Percentiles rank a stretch among this genome's conserved stretches.
phyloP scores from a whole-genome alignment of 2,329 filamentous ascomycete genomes.

The Orbilia quercus region DNA sequence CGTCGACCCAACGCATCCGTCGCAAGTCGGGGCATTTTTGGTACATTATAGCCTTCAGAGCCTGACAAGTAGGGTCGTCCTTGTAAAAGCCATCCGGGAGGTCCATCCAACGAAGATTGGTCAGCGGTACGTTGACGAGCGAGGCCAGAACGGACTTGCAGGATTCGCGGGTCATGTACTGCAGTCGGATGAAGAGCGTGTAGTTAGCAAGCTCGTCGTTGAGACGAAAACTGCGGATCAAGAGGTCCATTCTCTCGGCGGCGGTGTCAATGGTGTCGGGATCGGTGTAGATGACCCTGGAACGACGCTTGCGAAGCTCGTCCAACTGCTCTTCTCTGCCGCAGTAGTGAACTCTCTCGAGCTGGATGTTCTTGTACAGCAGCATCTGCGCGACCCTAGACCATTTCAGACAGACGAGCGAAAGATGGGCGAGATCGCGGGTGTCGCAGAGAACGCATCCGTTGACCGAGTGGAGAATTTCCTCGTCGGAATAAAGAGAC shows the following conservation, averaged over 20 bases:
- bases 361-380: constrained; percentile 85
- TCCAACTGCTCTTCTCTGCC: constrained; percentile 83
- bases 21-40: constrained; percentile 83
- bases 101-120: constrained; percentile 88
- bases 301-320: constrained; percentile 79
- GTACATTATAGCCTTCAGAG: constrained; percentile 84
- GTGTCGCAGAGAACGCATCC: constrained; percentile 94
- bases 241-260: constrained; percentile 77
- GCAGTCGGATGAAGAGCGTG: constrained; percentile 84
- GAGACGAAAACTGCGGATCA: constrained; percentile 84
- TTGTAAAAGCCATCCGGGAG: constrained; percentile 87
- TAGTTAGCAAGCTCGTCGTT: constrained; percentile 75
- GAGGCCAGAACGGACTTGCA: constrained; percentile 85
- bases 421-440: constrained; percentile 84
- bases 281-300: constrained; percentile 77
- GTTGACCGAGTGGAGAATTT: constrained; percentile 76
- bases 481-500: constrained; percentile 83
- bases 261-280: constrained; percentile 82
- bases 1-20: constrained; percentile 86
- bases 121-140: constrained; percentile 79
- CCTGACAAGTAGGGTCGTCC: constrained; percentile 79
- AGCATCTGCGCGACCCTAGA: constrained; percentile 68
- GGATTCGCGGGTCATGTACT: constrained; percentile 93
- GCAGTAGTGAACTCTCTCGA: constrained; percentile 95
- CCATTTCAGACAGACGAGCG: constrained; percentile 80